Evolutionary conservation across 495 filamentous ascomycete species (phyloP).

Genomic region (Aspergillus leporis): DNA sequence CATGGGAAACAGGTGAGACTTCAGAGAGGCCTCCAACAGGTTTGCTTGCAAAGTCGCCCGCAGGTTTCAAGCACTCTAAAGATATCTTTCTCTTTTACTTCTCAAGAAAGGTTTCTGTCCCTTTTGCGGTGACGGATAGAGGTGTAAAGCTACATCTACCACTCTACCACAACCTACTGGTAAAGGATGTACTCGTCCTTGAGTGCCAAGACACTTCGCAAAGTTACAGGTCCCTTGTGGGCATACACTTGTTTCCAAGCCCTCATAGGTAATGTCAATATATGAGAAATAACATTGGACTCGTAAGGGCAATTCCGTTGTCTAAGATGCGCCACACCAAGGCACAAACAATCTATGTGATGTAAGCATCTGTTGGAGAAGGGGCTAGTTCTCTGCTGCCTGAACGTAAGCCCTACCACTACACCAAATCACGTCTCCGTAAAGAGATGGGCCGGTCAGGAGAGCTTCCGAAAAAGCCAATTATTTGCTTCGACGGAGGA

Average conservation of each 20-base stretch:
- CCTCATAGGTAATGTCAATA: background rate
- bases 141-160: background rate
- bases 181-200: background rate
- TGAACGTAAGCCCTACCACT: background rate
- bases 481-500: background rate
- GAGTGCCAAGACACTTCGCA: background rate
- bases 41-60: constrained; percentile 6
- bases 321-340: background rate
- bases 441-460: background rate
- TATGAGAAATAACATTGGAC: background rate
- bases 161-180: background rate
- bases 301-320: background rate
- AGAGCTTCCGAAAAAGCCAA: constrained; percentile 1
- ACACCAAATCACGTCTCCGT: background rate
- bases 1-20: constrained; percentile 10
- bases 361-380: background rate
- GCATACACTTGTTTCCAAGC: background rate
- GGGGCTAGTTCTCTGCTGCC: background rate
- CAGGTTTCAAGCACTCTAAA: constrained; percentile 2
- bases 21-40: background rate
- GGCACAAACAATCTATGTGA: background rate
- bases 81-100: constrained; percentile 7
- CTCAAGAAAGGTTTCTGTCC: background rate
- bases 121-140: background rate
- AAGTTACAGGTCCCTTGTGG: background rate